Percentiles rank a stretch among this genome's conserved stretches.
phyloP scores from a whole-genome alignment of 2,329 filamentous ascomycete species.

The Penicillium sp. region DNA sequence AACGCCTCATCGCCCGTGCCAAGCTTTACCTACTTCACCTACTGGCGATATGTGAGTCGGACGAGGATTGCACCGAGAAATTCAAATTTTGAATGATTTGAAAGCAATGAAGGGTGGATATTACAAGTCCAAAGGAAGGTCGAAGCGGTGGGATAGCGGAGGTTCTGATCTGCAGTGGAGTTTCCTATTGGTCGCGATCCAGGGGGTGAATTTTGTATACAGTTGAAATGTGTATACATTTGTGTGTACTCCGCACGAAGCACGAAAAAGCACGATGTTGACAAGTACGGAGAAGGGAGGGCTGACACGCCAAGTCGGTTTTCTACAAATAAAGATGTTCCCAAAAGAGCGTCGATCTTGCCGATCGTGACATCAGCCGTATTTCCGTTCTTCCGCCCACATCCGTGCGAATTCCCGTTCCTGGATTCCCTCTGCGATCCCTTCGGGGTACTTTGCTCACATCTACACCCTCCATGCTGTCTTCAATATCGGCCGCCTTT shows the following conservation, averaged over 20 bases:
- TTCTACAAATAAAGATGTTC: neutral
- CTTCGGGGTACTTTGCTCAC: neutral
- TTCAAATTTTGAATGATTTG: neutral
- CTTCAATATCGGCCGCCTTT: conserved; percentile 20
- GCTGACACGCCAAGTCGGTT: too few species aligned
- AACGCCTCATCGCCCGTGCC: neutral
- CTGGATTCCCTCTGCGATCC: neutral
- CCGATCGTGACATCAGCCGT: conserved; percentile 9
- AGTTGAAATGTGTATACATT: too few species aligned
- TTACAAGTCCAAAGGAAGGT: neutral
- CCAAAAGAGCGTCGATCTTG: neutral
- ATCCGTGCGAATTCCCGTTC: conserved; percentile 3
- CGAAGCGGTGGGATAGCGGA: neutral
- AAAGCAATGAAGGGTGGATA: neutral
- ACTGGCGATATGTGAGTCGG: neutral
- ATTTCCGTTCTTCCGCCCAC: conserved; percentile 5
- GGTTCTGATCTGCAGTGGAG: neutral
- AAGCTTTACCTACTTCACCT: too few species aligned
- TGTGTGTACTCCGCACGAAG: too few species aligned
- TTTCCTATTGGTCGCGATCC: neutral
- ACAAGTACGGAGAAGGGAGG: too few species aligned
- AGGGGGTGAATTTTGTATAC: too few species aligned
- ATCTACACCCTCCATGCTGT: conserved; percentile 18
- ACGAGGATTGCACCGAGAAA: neutral
- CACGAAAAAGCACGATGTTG: too few species aligned